Conservation (phyloP, 202 grass and related monocot genomes). For the Schoenoplectus tabernaemontani region DNA sequence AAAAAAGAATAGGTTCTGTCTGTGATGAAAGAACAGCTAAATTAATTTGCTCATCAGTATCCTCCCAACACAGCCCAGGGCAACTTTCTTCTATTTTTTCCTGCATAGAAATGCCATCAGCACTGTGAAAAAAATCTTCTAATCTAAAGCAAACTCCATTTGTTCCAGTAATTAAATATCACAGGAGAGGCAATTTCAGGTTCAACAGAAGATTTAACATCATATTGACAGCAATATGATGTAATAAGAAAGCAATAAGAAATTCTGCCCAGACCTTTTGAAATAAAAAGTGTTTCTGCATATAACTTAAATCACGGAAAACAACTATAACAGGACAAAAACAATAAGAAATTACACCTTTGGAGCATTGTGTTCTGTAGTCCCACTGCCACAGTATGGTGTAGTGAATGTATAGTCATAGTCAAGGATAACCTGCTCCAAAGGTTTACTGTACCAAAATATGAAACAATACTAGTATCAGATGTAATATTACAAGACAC, state of each 20-base stretch:
- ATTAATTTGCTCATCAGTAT: conserved; percentile 65
- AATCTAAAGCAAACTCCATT: not conserved
- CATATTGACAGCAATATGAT: too few relatives aligned
- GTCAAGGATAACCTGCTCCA: conserved; percentile 81
- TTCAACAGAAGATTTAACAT: not conserved
- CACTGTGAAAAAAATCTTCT: not conserved
- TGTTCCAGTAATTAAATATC: not conserved
- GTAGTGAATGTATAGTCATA: conserved; percentile 98
- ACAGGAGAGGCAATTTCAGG: not conserved
- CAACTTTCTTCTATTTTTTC: conserved; percentile 41
- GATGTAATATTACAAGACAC: not conserved
- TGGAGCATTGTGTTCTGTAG: conserved; percentile 25
- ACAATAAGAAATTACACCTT: conserved; percentile 36
- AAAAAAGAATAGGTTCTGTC: conserved; percentile 73
- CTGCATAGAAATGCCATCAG: conserved; percentile 32
- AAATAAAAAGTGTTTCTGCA: not conserved
- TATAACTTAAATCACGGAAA: conserved; percentile 2
- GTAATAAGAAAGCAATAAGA: too few relatives aligned
- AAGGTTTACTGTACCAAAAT: conserved; percentile 67
- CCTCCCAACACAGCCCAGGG: conserved; percentile 52
- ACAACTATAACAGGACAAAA: not conserved
- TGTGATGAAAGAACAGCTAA: conserved; percentile 68
- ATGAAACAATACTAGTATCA: conserved; percentile 1
- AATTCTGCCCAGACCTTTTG: not conserved
- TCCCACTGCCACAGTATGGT: conserved; percentile 69